phyloP scores from a whole-genome alignment of 495 filamentous ascomycete species.

The Penicilliopsis zonata region DNA sequence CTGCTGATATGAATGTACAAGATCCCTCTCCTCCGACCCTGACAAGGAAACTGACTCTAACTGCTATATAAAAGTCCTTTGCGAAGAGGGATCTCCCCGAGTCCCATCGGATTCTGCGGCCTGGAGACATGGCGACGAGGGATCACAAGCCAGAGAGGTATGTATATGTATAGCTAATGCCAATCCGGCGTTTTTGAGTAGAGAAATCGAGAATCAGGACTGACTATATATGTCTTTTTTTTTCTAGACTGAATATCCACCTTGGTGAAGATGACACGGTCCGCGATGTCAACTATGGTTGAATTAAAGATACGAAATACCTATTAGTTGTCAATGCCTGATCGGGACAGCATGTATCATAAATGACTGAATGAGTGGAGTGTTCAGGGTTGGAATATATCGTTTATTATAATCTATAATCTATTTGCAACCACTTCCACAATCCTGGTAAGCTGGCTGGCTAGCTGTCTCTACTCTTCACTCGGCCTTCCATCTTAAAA shows the following conservation, averaged over 20 bases:
- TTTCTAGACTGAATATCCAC: constrained; percentile 57
- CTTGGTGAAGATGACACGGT: constrained; percentile 61
- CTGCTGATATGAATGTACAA: constrained; percentile 36
- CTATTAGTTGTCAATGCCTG: too few relatives aligned
- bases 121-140: constrained; percentile 47
- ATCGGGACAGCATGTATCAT: too few relatives aligned
- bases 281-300: constrained; percentile 47
- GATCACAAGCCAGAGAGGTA: constrained; percentile 50
- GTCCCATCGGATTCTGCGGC: constrained; percentile 52
- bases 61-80: constrained; percentile 66
- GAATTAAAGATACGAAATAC: constrained; percentile 2
- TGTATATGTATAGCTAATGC: constrained; percentile 5
- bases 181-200: neutral
- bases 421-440: neutral
- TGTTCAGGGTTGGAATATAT: too few relatives aligned
- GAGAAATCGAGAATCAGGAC: too few relatives aligned
- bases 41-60: too few relatives aligned
- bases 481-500: constrained; percentile 53
- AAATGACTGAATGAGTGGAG: too few relatives aligned
- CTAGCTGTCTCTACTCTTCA: too few relatives aligned
- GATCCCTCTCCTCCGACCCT: neutral
- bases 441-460: too few relatives aligned
- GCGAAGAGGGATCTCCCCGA: constrained; percentile 64
- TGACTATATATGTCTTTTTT: constrained; percentile 1
- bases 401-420: neutral